A percentile compares a stretch with the other conserved stretches of the same genome.
These are phyloP conservation scores for Vicia faba DNA, from an alignment of 306 rosid genomes.

Conservation along the genomic window DNA sequence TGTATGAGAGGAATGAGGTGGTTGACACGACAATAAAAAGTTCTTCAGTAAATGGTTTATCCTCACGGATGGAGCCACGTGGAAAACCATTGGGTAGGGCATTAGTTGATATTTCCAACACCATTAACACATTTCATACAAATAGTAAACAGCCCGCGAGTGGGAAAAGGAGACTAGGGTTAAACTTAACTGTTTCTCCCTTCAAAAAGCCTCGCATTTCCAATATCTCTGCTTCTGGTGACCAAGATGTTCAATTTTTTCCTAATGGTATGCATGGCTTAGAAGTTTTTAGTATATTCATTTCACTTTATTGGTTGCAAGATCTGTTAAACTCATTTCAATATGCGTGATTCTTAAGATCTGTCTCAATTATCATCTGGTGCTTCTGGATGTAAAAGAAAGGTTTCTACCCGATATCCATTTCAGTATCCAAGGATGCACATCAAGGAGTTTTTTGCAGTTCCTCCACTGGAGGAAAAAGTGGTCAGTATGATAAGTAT, in stretches of 20 bases:
- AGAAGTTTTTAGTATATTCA: not conserved
- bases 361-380: conserved; percentile 53
- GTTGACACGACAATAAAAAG: conserved; percentile 26
- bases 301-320: conserved; percentile 29
- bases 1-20: conserved; percentile 27
- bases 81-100: conserved; percentile 49
- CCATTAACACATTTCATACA: conserved; percentile 39
- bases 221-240: conserved; percentile 53
- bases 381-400: conserved; percentile 52
- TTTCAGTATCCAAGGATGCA: conserved; percentile 55
- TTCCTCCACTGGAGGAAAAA: conserved; percentile 44
- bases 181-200: conserved; percentile 57
- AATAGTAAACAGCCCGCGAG: conserved; percentile 37
- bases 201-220: conserved; percentile 81
- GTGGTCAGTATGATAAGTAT: conserved; percentile 48
- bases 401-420: conserved; percentile 71
- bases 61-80: conserved; percentile 42
- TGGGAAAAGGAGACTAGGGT: conserved; percentile 66
- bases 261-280: conserved; percentile 52
- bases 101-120: conserved; percentile 69
- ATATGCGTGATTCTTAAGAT: conserved; percentile 53
- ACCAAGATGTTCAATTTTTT: conserved; percentile 40
- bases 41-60: conserved; percentile 42
- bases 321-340: conserved; percentile 33
- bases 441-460: conserved; percentile 61